phyloP scores from a whole-genome alignment of 2,329 filamentous ascomycete genomes.

The Trichoderma arundinaceum region DNA sequence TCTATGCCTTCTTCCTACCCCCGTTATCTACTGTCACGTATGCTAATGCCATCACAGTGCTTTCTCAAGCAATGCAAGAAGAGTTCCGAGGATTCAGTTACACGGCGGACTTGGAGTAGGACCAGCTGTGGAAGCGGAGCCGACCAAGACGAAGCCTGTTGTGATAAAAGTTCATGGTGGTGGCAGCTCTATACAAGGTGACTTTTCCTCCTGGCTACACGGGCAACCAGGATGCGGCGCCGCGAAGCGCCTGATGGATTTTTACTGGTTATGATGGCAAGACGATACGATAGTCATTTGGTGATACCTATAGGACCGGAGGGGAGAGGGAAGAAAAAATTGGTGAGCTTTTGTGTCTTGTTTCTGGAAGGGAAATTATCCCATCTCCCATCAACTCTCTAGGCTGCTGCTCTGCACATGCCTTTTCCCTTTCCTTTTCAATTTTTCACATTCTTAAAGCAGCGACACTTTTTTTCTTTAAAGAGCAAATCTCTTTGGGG shows the following conservation, averaged over 20 bases:
- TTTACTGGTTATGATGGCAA: constrained; percentile 6
- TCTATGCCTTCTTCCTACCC: constrained; percentile 33
- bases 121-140: constrained; percentile 32
- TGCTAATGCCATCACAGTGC: constrained; percentile 62
- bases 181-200: neutral
- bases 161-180: constrained; percentile 22
- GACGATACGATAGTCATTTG: constrained; percentile 7
- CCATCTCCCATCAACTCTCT: neutral
- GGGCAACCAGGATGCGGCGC: neutral
- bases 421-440: constrained; percentile 16
- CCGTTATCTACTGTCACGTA: constrained; percentile 6
- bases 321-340: neutral
- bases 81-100: constrained; percentile 99
- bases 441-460: constrained; percentile 11
- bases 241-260: neutral
- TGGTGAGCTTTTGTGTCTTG: constrained; percentile 7
- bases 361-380: neutral
- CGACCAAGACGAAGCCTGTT: constrained; percentile 32
- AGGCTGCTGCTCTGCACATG: constrained; percentile 6
- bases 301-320: constrained; percentile 8
- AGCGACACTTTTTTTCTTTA: constrained; percentile 19
- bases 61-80: constrained; percentile 98
- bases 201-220: neutral
- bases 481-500: constrained; percentile 26
- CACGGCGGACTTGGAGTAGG: constrained; percentile 82